Conservation (phyloP, 495 filamentous ascomycete species). For the Aspergillus kassunensis region DNA sequence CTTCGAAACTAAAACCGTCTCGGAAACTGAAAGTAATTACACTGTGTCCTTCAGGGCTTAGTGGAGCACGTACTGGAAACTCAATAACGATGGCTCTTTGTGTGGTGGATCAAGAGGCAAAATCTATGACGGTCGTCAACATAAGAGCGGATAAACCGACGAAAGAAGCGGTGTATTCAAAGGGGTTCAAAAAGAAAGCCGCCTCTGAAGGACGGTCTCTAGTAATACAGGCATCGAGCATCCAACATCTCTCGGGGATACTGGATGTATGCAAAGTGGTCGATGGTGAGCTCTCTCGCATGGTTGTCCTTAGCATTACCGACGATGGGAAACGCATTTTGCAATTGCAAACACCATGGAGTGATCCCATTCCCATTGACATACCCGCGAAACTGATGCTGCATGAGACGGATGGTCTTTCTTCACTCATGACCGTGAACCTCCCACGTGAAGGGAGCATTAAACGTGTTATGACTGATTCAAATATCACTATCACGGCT, state of each 20-base stretch:
- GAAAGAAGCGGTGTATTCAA: constrained; percentile 26
- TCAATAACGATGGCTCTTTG: constrained; percentile 56
- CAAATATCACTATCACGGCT: constrained; percentile 35
- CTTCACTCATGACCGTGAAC: constrained; percentile 26
- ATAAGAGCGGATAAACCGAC: constrained; percentile 44
- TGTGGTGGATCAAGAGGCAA: constrained; percentile 63
- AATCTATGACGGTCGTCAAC: constrained; percentile 62
- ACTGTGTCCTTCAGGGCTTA: constrained; percentile 52
- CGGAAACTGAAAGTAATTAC: constrained; percentile 60
- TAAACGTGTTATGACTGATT: constrained; percentile 49
- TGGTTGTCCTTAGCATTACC: constrained; percentile 65
- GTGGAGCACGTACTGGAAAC: constrained; percentile 23
- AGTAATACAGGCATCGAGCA: constrained; percentile 37
- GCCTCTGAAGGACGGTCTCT: constrained; percentile 26
- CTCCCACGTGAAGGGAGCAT: constrained; percentile 48
- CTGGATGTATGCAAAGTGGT: constrained; percentile 71
- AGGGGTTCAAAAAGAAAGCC: constrained; percentile 25
- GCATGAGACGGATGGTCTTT: constrained; percentile 41
- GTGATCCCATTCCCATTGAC: constrained; percentile 53
- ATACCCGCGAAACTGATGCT: constrained; percentile 47
- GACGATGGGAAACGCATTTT: constrained; percentile 59
- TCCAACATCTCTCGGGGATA: constrained; percentile 50
- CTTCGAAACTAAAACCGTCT: constrained; percentile 40
- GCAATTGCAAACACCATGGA: constrained; percentile 74
- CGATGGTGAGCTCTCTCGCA: constrained; percentile 63